phyloP scores from a whole-genome alignment of 2,329 filamentous ascomycete species.

The Monosporascus sp. region DNA sequence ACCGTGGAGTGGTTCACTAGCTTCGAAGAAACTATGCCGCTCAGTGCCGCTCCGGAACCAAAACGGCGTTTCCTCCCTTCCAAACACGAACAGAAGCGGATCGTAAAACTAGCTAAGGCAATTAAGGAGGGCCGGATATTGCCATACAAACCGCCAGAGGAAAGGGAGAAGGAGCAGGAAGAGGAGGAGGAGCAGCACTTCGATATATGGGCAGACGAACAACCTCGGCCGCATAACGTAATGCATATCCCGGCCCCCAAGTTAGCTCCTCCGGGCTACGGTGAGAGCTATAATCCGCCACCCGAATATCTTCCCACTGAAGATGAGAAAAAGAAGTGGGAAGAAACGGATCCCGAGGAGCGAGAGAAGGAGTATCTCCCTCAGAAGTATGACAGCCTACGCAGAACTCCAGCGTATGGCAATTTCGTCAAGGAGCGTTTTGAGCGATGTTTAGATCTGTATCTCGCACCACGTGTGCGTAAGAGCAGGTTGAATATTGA shows the following conservation, averaged over 20 bases:
- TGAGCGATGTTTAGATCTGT: slow-evolving; percentile 90
- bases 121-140: slow-evolving; percentile 92
- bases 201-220: slow-evolving; percentile 94
- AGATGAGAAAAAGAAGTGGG: slow-evolving; percentile 80
- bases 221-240: slow-evolving; percentile 71
- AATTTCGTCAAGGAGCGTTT: slow-evolving; percentile 93
- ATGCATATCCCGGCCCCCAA: slow-evolving; percentile 98
- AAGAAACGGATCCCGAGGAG: slow-evolving; percentile 82
- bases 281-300: slow-evolving; percentile 94
- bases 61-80: slow-evolving; percentile 94
- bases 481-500: slow-evolving; percentile 97
- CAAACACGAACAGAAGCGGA: slow-evolving; percentile 91
- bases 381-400: slow-evolving; percentile 72
- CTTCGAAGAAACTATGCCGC: slow-evolving; percentile 85
- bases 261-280: slow-evolving; percentile 85
- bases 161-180: slow-evolving; percentile 62
- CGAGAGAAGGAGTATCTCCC: slow-evolving; percentile 85
- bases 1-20: slow-evolving; percentile 93
- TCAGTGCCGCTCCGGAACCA: slow-evolving; percentile 90
- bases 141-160: slow-evolving; percentile 75
- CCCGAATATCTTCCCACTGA: slow-evolving; percentile 86
- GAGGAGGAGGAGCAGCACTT: slow-evolving; percentile 69
- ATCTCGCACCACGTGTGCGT: slow-evolving; percentile 85
- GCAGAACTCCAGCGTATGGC: slow-evolving; percentile 88
- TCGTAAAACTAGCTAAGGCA: slow-evolving; percentile 95